Evolutionary conservation across 2,329 filamentous ascomycete species (phyloP).

Genomic region (Aspergillus sp.): DNA sequence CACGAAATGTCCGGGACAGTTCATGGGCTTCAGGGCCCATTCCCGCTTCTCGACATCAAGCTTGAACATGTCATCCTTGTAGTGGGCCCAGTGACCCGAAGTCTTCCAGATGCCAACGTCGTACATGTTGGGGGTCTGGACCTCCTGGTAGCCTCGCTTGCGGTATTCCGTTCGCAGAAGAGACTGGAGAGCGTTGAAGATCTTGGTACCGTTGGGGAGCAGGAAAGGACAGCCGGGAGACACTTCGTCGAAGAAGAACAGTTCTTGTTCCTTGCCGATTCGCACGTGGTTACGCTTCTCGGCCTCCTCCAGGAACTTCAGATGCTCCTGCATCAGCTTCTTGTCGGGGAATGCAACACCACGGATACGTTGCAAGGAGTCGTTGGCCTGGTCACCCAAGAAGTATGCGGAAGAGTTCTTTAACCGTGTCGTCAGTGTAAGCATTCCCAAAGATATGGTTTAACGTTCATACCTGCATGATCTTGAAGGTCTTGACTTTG

Average conservation of each 20-base stretch:
- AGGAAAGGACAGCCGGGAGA: slow-evolving; percentile 95
- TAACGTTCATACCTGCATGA: slow-evolving; percentile 66
- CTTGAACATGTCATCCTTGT: slow-evolving; percentile 95
- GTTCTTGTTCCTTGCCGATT: slow-evolving; percentile 91
- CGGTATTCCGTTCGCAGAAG: slow-evolving; percentile 87
- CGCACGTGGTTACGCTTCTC: slow-evolving; percentile 94
- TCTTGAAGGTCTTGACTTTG: slow-evolving; percentile 89
- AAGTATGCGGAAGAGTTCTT: slow-evolving; percentile 81
- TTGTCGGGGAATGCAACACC: slow-evolving; percentile 97
- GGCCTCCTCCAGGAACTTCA: slow-evolving; percentile 95
- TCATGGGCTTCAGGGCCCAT: slow-evolving; percentile 94
- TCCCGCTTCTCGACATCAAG: slow-evolving; percentile 77
- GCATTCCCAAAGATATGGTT: not conserved
- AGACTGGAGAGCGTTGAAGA: slow-evolving; percentile 83
- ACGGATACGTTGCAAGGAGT: slow-evolving; percentile 94
- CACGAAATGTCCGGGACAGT: slow-evolving; percentile 91
- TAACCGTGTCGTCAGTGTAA: slow-evolving; percentile 14
- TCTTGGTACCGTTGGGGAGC: slow-evolving; percentile 85
- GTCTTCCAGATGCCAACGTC: slow-evolving; percentile 91
- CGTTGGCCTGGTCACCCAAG: slow-evolving; percentile 88
- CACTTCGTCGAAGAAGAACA: slow-evolving; percentile 93
- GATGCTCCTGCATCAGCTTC: slow-evolving; percentile 88
- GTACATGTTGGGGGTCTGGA: slow-evolving; percentile 95
- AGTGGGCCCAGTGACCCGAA: slow-evolving; percentile 91
- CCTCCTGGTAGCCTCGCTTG: slow-evolving; percentile 90